Conservation (phyloP, 2,329 filamentous ascomycete species). For the Pseudogymnoascus sp. region DNA sequence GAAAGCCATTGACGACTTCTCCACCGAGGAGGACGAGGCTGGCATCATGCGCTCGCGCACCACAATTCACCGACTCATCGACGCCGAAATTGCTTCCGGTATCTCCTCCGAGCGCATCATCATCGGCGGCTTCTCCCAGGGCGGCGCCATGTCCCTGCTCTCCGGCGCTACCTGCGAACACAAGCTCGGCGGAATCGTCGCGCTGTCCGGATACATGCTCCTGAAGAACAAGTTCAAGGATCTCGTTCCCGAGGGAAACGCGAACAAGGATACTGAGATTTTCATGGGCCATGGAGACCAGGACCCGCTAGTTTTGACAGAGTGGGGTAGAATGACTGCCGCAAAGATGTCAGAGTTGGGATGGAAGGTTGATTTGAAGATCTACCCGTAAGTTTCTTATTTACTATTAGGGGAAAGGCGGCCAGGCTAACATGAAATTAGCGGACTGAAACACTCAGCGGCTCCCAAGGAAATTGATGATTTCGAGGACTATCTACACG, state of each 20-base stretch:
- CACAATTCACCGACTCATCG: conserved; percentile 73
- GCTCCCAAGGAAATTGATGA: conserved; percentile 74
- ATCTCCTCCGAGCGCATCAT: conserved; percentile 80
- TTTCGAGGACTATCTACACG: conserved; percentile 54
- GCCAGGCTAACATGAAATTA: conserved; percentile 27
- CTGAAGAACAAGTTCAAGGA: conserved; percentile 58
- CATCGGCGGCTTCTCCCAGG: conserved; percentile 78
- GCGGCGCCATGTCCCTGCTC: conserved; percentile 80
- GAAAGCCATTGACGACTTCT: conserved; percentile 39
- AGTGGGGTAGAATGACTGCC: conserved; percentile 61
- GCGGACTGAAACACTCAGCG: conserved; percentile 68
- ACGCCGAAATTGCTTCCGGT: conserved; percentile 70
- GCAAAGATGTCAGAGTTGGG: conserved; percentile 62
- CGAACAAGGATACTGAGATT: conserved; percentile 71
- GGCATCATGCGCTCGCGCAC: conserved; percentile 68
- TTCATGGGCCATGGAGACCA: conserved; percentile 82
- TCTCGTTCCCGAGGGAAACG: conserved; percentile 45
- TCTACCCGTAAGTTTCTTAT: conserved; percentile 55
- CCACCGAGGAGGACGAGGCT: conserved; percentile 53
- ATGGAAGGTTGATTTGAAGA: conserved; percentile 66
- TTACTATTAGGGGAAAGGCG: background rate
- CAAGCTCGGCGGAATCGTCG: conserved; percentile 83
- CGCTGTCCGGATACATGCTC: conserved; percentile 73
- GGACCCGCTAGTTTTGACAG: conserved; percentile 65
- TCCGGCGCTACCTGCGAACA: conserved; percentile 64